phyloP scores from a whole-genome alignment of 352 stramenopile genomes.

The Pythium periplocum region DNA sequence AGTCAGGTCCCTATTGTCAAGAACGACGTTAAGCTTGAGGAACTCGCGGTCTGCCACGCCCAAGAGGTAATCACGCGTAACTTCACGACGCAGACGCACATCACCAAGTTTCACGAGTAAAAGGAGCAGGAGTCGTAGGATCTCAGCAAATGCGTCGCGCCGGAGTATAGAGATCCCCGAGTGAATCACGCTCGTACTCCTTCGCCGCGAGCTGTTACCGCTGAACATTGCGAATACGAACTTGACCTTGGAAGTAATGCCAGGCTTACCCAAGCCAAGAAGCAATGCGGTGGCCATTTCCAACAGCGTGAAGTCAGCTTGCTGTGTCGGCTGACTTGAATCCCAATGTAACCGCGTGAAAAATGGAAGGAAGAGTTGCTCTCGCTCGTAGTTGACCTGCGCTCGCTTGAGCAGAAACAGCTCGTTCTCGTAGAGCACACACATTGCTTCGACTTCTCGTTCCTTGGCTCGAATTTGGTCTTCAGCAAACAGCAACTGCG shows the following conservation, averaged over 20 bases:
- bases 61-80: conserved; percentile 35
- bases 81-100: conserved; percentile 28
- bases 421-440: conserved; percentile 53
- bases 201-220: conserved; percentile 10
- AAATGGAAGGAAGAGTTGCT: conserved; percentile 64
- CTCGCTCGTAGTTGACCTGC: conserved; percentile 42
- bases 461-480: conserved; percentile 64
- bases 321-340: background rate
- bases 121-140: conserved; percentile 53
- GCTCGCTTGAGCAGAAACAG: conserved; percentile 67
- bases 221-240: conserved; percentile 77
- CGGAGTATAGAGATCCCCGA: conserved; percentile 30
- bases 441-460: conserved; percentile 48
- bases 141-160: conserved; percentile 33
- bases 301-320: conserved; percentile 22
- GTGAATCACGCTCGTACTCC: background rate
- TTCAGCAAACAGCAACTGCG: conserved; percentile 68
- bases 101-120: conserved; percentile 50
- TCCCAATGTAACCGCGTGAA: conserved; percentile 36
- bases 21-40: conserved; percentile 35
- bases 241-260: conserved; percentile 53
- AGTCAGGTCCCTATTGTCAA: conserved; percentile 4
- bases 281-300: conserved; percentile 48
- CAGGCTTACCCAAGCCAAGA: conserved; percentile 36
- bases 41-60: conserved; percentile 57